Evolutionary conservation across 1,284 basidiomycete species (phyloP), one percentile per base, ranked within the genome.

Genomic region (Fistulinella staudtii): DNA sequence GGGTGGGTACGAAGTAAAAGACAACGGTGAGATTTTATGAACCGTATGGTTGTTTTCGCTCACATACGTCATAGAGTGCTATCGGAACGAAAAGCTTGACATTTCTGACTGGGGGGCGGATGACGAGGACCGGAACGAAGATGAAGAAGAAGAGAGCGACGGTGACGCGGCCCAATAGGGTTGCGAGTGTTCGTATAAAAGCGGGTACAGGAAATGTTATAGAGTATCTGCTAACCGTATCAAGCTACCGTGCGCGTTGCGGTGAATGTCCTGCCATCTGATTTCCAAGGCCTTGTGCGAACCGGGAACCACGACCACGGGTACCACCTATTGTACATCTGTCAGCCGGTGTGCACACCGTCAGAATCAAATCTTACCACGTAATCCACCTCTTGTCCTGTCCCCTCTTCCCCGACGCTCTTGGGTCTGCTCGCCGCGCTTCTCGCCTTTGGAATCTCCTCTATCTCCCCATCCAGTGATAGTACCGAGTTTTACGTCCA

Each of bases 401-500:
- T 87, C 85, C 10, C 80, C 79, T 28, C 82, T 77, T 24, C 85
- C 81, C 52, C 82, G 73, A 43, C 85, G 76, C 60, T 88, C 86
- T 56, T 82, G 79, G 10, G 79, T 72, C 58, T 86, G 84, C 53
- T 89, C 87, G 14, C 82, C 82, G 15, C 85, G 76, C 64, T 89
- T 88, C 56, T 87, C 85, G 23, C 82, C 81, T 61, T 87, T 85
- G n/a, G 66, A 66, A 14, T 87, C 86, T 21, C 68, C 73, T 28
- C 86, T 73, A 43, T 89, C 89, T 28, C 76, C 75, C 77, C 86
- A 90, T 15, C 76, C 74, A 23, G 72, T 69, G 34, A 72, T 69
- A 13, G 77, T 77, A 36, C 91, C 90, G 52, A 95, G 78, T 69
- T 95, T 95, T 57, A 78, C 66, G 64, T 98, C 94, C 41, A 98